Base-by-base conservation (phyloP, 495 filamentous ascomycete genomes). In the Cladorrhinum samala region DNA sequence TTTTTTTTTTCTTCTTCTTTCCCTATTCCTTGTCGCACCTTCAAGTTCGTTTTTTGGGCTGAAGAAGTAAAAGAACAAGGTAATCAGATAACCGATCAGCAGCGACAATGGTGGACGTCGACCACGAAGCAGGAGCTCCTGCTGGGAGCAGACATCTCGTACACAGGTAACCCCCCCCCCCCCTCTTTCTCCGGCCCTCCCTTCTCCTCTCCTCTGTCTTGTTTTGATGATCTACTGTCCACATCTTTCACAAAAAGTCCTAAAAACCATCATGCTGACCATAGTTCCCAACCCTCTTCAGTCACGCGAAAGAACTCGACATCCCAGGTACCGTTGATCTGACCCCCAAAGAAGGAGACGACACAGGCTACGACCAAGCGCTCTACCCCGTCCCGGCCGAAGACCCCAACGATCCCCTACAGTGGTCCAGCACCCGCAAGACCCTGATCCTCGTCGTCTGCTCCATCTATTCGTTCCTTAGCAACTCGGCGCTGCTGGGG, bases 381-480 rank as follows among this genome's bases (percentile, higher is more conserved):
- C 62, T 84, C 19, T 85, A 77, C 53, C 82, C 81, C 1, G 81
- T 84, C 0, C 81, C 82, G 6, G 75, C 79, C 0, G 78, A 81
- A 47, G 81, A 83, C 55, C 82, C 81, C 0, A 85, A 85, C 53
- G 81, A 85, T 61, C 82, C 82, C n/a, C 69, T 83, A 17, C 49
- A 79, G 71, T 85, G 81, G 82, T 71, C 79, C 1, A 69, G 61
- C 23, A 76, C 74, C 61, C 82, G 81, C 62, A 84, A 85, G 59
- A 77, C 68, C 4, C 68, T 78, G 62, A 85, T 85, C 47, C 66
- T 85, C 6, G 60, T 81, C 41, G 76, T 83, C 53, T 77, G 76
- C 59, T 76, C 77, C 0, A 51, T 80, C 17, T 85, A 83, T 56
- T 83, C 80, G 0, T 85, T 85, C 58, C 71, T 84, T 8, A 77